Conservation (phyloP, 164 flowering plant species). For the Vitis labrusca region DNA sequence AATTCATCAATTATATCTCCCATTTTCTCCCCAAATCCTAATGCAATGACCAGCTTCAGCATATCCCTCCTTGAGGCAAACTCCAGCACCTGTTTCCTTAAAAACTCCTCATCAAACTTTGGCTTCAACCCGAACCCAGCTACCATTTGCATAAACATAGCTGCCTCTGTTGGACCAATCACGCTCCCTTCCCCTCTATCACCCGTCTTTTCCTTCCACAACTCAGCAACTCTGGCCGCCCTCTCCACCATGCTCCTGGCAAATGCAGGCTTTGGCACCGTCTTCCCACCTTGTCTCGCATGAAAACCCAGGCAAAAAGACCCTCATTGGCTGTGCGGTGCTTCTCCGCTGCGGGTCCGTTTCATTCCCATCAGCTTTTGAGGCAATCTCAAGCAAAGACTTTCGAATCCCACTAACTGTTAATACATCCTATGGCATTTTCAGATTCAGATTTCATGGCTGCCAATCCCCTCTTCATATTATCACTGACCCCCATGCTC, state of each 20-base stretch:
- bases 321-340: too few relatives aligned
- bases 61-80: constrained; percentile 52
- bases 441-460: too few relatives aligned
- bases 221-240: constrained; percentile 27
- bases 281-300: constrained; percentile 15
- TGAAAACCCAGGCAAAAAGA: too few relatives aligned
- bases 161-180: constrained; percentile 52
- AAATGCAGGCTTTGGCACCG: constrained; percentile 19
- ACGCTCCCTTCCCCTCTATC: constrained; percentile 18
- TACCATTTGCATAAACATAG: constrained; percentile 58
- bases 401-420: too few relatives aligned
- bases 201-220: constrained; percentile 42
- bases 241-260: constrained; percentile 36
- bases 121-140: constrained; percentile 40
- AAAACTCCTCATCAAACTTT: constrained; percentile 42
- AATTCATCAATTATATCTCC: constrained; percentile 57
- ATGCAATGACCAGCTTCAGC: constrained; percentile 51
- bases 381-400: too few relatives aligned
- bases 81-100: constrained; percentile 45
- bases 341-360: too few relatives aligned
- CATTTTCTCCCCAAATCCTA: constrained; percentile 49
- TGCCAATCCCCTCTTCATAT: too few relatives aligned
- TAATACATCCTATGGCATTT: too few relatives aligned
- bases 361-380: too few relatives aligned
- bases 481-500: too few relatives aligned